A percentile compares a stretch with the other conserved stretches of the same genome.
phyloP scores from a whole-genome alignment of 2,329 filamentous ascomycete genomes.

The Pseudogymnoascus sp. region DNA sequence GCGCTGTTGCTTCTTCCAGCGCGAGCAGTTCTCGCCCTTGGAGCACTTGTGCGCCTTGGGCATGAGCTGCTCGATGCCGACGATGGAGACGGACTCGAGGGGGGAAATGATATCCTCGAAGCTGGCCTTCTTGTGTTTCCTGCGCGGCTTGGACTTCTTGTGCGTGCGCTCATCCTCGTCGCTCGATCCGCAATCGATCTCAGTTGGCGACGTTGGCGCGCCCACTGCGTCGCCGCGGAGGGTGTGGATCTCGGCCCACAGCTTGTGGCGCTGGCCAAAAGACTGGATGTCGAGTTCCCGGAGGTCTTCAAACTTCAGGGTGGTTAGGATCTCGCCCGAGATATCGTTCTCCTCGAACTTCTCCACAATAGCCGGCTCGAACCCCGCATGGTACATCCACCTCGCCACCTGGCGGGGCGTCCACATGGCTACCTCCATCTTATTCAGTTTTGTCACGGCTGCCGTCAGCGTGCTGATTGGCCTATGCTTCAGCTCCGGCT shows the following conservation, averaged over 20 bases:
- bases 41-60: conserved; percentile 78
- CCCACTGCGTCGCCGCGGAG: conserved; percentile 52
- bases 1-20: conserved; percentile 74
- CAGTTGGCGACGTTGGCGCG: conserved; percentile 50
- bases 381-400: conserved; percentile 79
- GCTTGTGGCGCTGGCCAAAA: conserved; percentile 71
- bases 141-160: conserved; percentile 24
- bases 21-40: conserved; percentile 80
- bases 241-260: conserved; percentile 73
- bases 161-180: conserved; percentile 22
- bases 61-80: conserved; percentile 83
- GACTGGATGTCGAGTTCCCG: conserved; percentile 75
- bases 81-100: conserved; percentile 80
- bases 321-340: conserved; percentile 76
- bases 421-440: conserved; percentile 58
- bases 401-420: conserved; percentile 70
- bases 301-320: conserved; percentile 85
- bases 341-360: conserved; percentile 92
- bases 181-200: conserved; percentile 39
- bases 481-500: conserved; percentile 28
- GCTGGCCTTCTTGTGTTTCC: conserved; percentile 23
- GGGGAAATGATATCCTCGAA: conserved; percentile 66
- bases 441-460: conserved; percentile 51
- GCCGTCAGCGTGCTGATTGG: conserved; percentile 51
- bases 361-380: conserved; percentile 71